Percentiles rank a stretch among this genome's conserved stretches.
These are phyloP conservation scores for Chaetomium tenue DNA, from an alignment of 495 filamentous ascomycete genomes.

Conservation along the genomic window DNA sequence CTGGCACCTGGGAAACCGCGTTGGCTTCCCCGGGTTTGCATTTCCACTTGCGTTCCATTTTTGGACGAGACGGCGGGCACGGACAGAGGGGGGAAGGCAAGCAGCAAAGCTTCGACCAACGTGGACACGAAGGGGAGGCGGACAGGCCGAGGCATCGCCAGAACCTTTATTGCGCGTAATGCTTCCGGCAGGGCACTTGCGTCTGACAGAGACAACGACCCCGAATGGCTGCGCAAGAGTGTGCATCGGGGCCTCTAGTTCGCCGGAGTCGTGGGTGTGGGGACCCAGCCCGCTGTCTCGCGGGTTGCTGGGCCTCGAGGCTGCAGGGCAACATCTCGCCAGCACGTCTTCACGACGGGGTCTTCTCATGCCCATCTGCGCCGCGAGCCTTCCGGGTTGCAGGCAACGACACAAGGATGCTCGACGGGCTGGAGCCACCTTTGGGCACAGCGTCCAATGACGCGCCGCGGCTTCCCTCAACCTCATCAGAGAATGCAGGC, in stretches of 20 bases:
- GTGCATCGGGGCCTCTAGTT: slow-evolving; percentile 28
- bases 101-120: neutral
- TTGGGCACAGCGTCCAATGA: slow-evolving; percentile 30
- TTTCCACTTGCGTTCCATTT: slow-evolving; percentile 10
- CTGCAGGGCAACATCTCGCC: slow-evolving; percentile 18
- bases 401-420: slow-evolving; percentile 28
- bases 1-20: neutral
- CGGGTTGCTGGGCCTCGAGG: slow-evolving; percentile 18
- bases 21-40: slow-evolving; percentile 4
- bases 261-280: slow-evolving; percentile 32
- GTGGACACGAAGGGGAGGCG: slow-evolving; percentile 8
- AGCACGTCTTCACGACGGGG: slow-evolving; percentile 16
- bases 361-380: slow-evolving; percentile 2
- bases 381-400: slow-evolving; percentile 21
- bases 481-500: slow-evolving; percentile 35
- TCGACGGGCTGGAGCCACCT: slow-evolving; percentile 29
- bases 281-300: slow-evolving; percentile 24
- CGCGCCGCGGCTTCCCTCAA: slow-evolving; percentile 24
- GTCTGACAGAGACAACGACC: slow-evolving; percentile 22
- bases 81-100: neutral
- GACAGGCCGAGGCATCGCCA: slow-evolving; percentile 1
- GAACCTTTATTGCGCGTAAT: slow-evolving; percentile 35
- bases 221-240: slow-evolving; percentile 28
- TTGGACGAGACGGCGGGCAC: slow-evolving; percentile 1
- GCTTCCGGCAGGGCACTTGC: slow-evolving; percentile 39